Percentiles rank a stretch among this genome's conserved stretches.
phyloP scores from a whole-genome alignment of 176 grass and related monocot genomes.

The Eremochloa ophiuroides region DNA sequence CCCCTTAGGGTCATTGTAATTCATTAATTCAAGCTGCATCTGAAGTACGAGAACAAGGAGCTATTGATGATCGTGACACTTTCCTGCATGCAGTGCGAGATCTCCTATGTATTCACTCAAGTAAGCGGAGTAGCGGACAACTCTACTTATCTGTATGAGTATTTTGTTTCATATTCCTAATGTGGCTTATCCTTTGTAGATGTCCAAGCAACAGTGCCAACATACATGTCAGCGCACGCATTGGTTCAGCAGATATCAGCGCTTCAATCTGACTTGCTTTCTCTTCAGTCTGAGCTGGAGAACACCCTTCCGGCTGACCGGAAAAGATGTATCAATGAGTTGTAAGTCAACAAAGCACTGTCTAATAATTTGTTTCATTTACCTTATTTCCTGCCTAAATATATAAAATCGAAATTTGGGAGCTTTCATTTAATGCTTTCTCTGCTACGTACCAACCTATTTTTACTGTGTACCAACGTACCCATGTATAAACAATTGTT shows the following conservation, averaged over 20 bases:
- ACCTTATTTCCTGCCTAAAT: conserved; percentile 12
- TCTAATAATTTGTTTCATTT: conserved; percentile 1
- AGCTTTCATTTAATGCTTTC: conserved; percentile 1
- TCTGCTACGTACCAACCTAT: conserved; percentile 7
- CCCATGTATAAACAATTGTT: conserved; percentile 10
- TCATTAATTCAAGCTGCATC: conserved; percentile 83
- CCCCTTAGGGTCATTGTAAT: conserved; percentile 62
- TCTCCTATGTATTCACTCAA: conserved; percentile 88
- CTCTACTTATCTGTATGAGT: not conserved
- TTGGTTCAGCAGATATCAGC: conserved; percentile 91
- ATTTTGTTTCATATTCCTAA: conserved; percentile 18
- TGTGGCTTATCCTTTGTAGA: conserved; percentile 33
- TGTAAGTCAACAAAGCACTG: conserved; percentile 51
- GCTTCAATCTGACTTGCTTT: conserved; percentile 77
- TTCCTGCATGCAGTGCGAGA: conserved; percentile 85
- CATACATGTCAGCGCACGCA: conserved; percentile 87
- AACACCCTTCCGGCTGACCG: conserved; percentile 77
- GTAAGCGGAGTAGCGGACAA: conserved; percentile 52
- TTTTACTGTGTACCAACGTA: not conserved
- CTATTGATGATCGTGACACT: conserved; percentile 87
- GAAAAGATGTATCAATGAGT: conserved; percentile 93
- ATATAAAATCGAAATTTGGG: not conserved
- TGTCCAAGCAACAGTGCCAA: conserved; percentile 64
- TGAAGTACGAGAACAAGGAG: conserved; percentile 91
- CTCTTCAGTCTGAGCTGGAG: conserved; percentile 95